Evolutionary conservation across 2,329 filamentous ascomycete genomes (phyloP).

Genomic region (Sporothrix globosa): DNA sequence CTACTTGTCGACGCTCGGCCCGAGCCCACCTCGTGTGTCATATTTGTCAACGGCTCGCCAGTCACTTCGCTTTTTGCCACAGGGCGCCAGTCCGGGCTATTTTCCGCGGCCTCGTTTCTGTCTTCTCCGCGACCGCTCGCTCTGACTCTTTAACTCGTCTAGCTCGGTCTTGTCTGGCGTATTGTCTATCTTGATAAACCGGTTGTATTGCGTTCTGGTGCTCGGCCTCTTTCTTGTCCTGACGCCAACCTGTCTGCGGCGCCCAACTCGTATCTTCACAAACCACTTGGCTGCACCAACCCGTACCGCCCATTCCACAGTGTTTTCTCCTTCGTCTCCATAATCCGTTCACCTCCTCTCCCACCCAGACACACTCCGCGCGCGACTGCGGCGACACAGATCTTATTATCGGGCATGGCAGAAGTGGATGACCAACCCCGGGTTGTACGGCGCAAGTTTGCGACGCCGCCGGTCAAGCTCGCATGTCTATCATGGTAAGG

Average conservation of each 20-base stretch:
- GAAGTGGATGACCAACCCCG: constrained; percentile 31
- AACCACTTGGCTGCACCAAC: not conserved
- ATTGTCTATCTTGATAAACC: constrained; percentile 2
- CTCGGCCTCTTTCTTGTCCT: not conserved
- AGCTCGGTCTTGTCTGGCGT: not conserved
- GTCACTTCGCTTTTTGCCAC: constrained; percentile 11
- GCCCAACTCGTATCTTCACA: not conserved
- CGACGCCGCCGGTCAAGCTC: constrained; percentile 54
- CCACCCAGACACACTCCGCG: not conserved
- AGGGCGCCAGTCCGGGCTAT: not conserved
- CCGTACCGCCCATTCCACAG: not conserved
- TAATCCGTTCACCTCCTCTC: not conserved
- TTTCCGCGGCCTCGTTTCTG: not conserved
- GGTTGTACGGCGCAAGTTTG: constrained; percentile 45
- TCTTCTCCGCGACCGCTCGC: not conserved
- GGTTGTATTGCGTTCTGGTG: constrained; percentile 1
- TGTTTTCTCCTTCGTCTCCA: not conserved
- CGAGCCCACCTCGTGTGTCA: constrained; percentile 11
- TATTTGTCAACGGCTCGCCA: not conserved
- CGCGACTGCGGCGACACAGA: not conserved
- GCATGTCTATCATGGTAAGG: constrained; percentile 55
- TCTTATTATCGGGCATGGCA: constrained; percentile 27
- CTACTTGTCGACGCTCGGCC: not conserved
- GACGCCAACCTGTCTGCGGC: not conserved
- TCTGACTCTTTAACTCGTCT: constrained; percentile 9